Evolutionary conservation across 2,329 filamentous ascomycete genomes (phyloP).

Genomic region (Paraphaeosphaeria minitans): DNA sequence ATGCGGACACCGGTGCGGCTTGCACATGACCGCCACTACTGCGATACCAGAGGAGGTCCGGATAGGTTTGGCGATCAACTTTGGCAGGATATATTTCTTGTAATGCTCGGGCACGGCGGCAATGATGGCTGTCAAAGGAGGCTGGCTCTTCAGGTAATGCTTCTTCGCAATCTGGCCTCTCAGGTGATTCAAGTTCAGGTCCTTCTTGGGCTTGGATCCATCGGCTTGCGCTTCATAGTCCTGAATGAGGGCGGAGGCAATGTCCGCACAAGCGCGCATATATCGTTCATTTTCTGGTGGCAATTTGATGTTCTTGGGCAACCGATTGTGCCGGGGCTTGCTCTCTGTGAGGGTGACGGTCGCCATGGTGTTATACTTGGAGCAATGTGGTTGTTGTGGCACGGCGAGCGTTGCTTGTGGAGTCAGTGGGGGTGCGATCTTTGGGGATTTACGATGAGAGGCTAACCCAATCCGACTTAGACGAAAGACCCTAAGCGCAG

Average conservation of each 20-base stretch:
- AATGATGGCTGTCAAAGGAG: slow-evolving; percentile 94
- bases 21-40: slow-evolving; percentile 99
- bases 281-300: slow-evolving; percentile 94
- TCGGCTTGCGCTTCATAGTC: slow-evolving; percentile 86
- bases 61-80: slow-evolving; percentile 96
- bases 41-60: slow-evolving; percentile 95
- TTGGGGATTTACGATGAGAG: slow-evolving; percentile 1
- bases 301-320: slow-evolving; percentile 74
- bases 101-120: slow-evolving; percentile 98
- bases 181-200: slow-evolving; percentile 90
- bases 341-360: slow-evolving; percentile 64
- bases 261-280: slow-evolving; percentile 91
- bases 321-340: slow-evolving; percentile 53
- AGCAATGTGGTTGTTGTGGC: slow-evolving; percentile 20
- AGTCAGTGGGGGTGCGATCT: slow-evolving; percentile 34
- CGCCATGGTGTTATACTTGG: slow-evolving; percentile 57
- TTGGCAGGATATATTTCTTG: slow-evolving; percentile 98
- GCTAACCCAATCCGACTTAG: slow-evolving; percentile 12
- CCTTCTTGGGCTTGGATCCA: slow-evolving; percentile 72
- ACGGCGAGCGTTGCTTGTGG: slow-evolving; percentile 29
- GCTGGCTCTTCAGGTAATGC: slow-evolving; percentile 84
- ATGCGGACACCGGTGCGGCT: slow-evolving; percentile 95
- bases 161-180: slow-evolving; percentile 90
- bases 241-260: slow-evolving; percentile 90
- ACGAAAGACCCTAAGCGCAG: background rate